Base-by-base conservation (phyloP, 768 basidiomycete genomes). In the Lentinus brumalis region DNA sequence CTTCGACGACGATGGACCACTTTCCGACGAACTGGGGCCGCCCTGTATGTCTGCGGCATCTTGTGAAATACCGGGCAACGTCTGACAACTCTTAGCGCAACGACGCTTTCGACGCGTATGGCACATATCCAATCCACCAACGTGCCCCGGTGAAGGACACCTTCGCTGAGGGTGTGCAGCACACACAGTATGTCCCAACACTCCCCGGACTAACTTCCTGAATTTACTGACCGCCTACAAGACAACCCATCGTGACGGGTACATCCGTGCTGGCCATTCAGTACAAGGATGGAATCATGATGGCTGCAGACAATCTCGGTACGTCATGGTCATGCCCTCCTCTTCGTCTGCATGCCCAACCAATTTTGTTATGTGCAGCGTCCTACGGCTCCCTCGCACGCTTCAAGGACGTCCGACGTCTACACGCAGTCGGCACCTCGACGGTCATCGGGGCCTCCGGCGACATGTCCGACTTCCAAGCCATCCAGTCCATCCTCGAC, bases 221-320 rank as follows among this genome's bases (percentile, higher is more conserved):
- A 39, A 58, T 32, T 54, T 10, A 32, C n/a, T 50, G 10, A 26
- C 53, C n/a, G 7, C 5, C 11, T 35, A n/a, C 46, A 59, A 94
- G 92, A 70, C 91, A 95, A 69, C 97, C 97, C 10, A 88, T 98
- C 61, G 94, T 98, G 9, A 98, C 96, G 0, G 97, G 96, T 59
- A 96, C 96, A n/a, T 92, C 90, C 58, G 94, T 99, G 5, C 83
- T 99, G 38, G 97, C 91, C 2, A 81, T 99, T 75, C 92, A 92
- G 76, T 98, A 84, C 83, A 94, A 96, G 75, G 94, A 93, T 69
- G 97, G 97, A 9, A 86, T 99, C 65, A 96, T 99, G 92, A 87
- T 99, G 82, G 95, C 97, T 32, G 95, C 97, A 40, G 97, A 99
- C 80, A 98, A 90, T 70, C 89, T 98, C 53, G 96, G 96, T 96